These are phyloP conservation scores for Setaria italica DNA, from an alignment of 202 grass and related monocot species.

Conservation along the genomic window DNA sequence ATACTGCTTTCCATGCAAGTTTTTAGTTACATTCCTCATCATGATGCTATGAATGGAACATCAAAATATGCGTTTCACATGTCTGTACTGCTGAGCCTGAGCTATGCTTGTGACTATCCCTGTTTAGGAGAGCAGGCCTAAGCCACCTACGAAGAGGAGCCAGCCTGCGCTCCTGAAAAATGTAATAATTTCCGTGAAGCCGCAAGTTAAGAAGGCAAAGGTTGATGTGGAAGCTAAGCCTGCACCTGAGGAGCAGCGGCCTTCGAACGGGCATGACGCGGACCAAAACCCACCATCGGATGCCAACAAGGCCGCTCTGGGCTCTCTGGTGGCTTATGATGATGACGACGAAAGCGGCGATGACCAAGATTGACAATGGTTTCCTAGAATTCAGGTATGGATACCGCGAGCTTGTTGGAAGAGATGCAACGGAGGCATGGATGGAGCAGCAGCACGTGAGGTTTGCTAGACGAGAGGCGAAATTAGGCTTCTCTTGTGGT, in stretches of 20 bases:
- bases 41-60: constrained; percentile 18
- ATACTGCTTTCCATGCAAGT: background rate
- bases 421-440: background rate
- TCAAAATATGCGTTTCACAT: background rate
- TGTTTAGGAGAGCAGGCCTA: constrained; percentile 58
- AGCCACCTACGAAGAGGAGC: constrained; percentile 63
- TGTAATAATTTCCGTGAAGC: constrained; percentile 84
- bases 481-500: background rate
- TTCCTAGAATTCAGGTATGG: background rate
- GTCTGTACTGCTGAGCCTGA: background rate
- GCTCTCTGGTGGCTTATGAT: constrained; percentile 74
- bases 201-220: constrained; percentile 87
- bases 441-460: background rate
- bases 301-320: constrained; percentile 31
- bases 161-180: constrained; percentile 62
- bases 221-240: constrained; percentile 35
- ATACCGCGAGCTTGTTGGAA: background rate
- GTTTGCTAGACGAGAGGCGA: background rate
- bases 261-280: constrained; percentile 39
- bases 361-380: constrained; percentile 29
- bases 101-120: background rate
- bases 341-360: constrained; percentile 66
- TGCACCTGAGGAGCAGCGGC: background rate
- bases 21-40: constrained; percentile 11
- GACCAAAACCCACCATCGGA: constrained; percentile 36